These are phyloP conservation scores for Penicillium taxi DNA, from an alignment of 495 filamentous ascomycete genomes.

Conservation along the genomic window DNA sequence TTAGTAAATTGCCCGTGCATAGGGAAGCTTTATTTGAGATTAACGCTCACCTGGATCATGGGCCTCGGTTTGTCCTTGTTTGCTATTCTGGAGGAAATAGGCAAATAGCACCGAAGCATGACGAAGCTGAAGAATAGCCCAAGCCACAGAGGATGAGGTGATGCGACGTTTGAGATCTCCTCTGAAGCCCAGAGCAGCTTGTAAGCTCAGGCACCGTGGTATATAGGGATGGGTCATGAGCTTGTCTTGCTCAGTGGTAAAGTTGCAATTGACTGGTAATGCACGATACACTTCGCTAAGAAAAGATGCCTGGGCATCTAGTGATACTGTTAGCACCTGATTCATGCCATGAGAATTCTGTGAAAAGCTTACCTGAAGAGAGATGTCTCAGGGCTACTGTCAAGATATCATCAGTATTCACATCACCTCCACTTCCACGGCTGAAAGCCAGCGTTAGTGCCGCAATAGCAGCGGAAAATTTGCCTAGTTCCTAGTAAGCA, in stretches of 20 bases:
- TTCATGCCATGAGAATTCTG: too few relatives aligned
- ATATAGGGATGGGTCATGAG: conserved; percentile 61
- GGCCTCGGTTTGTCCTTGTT: conserved; percentile 44
- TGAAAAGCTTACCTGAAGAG: conserved; percentile 38
- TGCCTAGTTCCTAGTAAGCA: conserved; percentile 22
- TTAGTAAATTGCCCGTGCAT: too few relatives aligned
- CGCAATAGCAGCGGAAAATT: conserved; percentile 47
- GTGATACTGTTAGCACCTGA: background rate
- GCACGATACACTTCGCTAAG: conserved; percentile 58
- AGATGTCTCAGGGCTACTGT: conserved; percentile 49
- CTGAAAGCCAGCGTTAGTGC: conserved; percentile 54
- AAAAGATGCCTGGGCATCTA: conserved; percentile 43
- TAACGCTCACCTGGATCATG: conserved; percentile 54
- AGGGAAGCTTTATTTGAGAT: background rate
- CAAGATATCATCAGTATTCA: conserved; percentile 67
- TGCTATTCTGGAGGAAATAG: conserved; percentile 46
- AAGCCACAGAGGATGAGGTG: conserved; percentile 63
- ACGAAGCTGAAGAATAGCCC: conserved; percentile 62
- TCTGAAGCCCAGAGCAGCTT: conserved; percentile 59
- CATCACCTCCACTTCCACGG: conserved; percentile 45
- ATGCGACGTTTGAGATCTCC: conserved; percentile 51
- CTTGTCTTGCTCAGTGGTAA: conserved; percentile 59
- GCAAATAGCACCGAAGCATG: conserved; percentile 61
- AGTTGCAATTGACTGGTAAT: conserved; percentile 62
- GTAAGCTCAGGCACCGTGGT: conserved; percentile 60